Evolutionary conservation across 371 early-diverging fungal genomes (phyloP).

Genomic region (Encephalitozoon romaleae): DNA sequence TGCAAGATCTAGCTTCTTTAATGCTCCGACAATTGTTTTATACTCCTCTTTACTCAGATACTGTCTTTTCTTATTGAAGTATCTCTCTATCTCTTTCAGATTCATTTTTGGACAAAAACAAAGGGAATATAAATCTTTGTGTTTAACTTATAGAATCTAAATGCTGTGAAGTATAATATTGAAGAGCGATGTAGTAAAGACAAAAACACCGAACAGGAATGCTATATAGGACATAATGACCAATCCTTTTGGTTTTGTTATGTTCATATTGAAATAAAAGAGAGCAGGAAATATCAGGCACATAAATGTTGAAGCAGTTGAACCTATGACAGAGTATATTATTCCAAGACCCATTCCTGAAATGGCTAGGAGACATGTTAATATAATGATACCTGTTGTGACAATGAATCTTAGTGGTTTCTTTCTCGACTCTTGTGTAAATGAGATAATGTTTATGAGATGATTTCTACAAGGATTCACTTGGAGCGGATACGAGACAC

Average conservation of each 20-base stretch:
- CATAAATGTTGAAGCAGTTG: conserved; percentile 89
- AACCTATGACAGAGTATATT: conserved; percentile 82
- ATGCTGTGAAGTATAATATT: conserved; percentile 11
- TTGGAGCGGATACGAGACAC: conserved; percentile 90
- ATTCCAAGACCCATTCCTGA: conserved; percentile 57
- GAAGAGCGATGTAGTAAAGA: conserved; percentile 41
- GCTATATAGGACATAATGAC: conserved; percentile 23
- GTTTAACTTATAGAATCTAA: background rate
- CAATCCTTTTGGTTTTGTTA: conserved; percentile 22
- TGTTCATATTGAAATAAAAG: conserved; percentile 67
- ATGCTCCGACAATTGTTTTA: background rate
- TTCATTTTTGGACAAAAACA: background rate
- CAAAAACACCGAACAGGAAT: conserved; percentile 50
- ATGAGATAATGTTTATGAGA: conserved; percentile 68
- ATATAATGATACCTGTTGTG: conserved; percentile 46
- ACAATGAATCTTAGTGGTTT: conserved; percentile 18
- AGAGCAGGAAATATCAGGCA: conserved; percentile 89
- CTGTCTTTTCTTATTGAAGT: background rate
- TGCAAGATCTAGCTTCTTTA: background rate
- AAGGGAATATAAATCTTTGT: background rate
- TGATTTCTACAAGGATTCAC: conserved; percentile 83
- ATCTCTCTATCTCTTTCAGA: background rate
- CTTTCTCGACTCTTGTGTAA: conserved; percentile 4
- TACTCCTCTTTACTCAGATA: background rate
- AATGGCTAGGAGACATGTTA: conserved; percentile 43